Evolutionary conservation across 176 grass and related monocot species (phyloP).

Genomic region (Aegilops speltoides): DNA sequence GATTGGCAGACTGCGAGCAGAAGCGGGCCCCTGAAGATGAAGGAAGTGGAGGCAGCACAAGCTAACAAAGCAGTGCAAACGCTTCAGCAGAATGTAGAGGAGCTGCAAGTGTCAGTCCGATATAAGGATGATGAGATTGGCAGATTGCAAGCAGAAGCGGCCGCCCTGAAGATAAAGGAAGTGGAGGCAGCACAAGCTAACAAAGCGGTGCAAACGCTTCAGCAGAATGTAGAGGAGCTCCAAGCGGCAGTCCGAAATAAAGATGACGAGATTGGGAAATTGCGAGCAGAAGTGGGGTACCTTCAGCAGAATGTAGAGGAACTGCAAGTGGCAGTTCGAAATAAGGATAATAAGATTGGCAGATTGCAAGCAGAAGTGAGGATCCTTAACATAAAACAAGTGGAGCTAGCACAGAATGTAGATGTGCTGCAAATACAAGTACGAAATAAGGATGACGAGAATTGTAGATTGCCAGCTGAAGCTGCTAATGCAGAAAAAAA

Average conservation of each 20-base stretch:
- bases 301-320: constrained; percentile 23
- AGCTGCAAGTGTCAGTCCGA: constrained; percentile 16
- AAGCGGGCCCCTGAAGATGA: too few relatives aligned
- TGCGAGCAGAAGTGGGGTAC: not conserved
- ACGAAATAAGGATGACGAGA: too few relatives aligned
- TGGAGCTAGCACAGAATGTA: not conserved
- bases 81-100: constrained; percentile 27
- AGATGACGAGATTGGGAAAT: constrained; percentile 26
- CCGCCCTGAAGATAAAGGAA: too few relatives aligned
- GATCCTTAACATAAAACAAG: too few relatives aligned
- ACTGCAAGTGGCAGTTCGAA: constrained; percentile 15
- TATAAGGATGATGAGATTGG: constrained; percentile 41
- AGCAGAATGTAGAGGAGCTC: constrained; percentile 25
- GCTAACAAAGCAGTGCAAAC: not conserved
- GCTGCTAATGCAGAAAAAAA: constrained; percentile 31
- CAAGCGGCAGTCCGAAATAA: constrained; percentile 31
- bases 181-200: constrained; percentile 25
- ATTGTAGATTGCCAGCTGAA: not conserved
- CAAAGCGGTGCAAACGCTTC: constrained; percentile 5
- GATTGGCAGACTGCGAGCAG: too few relatives aligned
- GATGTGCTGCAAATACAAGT: too few relatives aligned
- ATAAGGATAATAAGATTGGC: constrained; percentile 38
- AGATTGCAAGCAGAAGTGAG: constrained; percentile 7
- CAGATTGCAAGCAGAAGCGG: constrained; percentile 6
- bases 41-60: constrained; percentile 17